phyloP scores from a whole-genome alignment of 2,329 filamentous ascomycete species.

The Diaporthe humulicola region DNA sequence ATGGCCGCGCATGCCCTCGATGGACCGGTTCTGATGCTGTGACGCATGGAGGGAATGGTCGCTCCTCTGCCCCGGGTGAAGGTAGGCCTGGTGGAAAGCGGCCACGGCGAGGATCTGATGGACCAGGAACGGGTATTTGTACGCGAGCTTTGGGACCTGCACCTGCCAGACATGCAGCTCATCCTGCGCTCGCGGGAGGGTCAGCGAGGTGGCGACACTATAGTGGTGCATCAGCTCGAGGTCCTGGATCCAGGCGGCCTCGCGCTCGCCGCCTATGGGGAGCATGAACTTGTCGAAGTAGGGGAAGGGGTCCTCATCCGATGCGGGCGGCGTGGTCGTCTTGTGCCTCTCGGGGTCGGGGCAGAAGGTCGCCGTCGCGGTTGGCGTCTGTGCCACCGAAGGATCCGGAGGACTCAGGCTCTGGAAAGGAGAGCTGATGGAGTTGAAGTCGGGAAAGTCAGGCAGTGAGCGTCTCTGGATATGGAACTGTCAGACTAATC shows the following conservation, averaged over 20 bases:
- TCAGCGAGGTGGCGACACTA: conserved; percentile 43
- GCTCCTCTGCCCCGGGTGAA: conserved; percentile 45
- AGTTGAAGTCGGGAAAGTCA: conserved; percentile 33
- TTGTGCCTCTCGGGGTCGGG: conserved; percentile 17
- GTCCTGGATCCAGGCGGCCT: conserved; percentile 50
- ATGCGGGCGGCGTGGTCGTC: conserved; percentile 9
- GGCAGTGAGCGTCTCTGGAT: conserved; percentile 34
- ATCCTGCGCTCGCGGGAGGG: conserved; percentile 48
- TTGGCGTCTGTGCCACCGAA: background rate
- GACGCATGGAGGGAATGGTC: conserved; percentile 47
- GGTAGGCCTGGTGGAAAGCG: conserved; percentile 48
- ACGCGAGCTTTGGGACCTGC: conserved; percentile 45
- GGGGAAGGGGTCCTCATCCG: conserved; percentile 26
- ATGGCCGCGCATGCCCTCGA: conserved; percentile 47
- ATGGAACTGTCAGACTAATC: conserved; percentile 21
- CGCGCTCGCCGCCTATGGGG: conserved; percentile 33
- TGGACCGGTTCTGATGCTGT: conserved; percentile 50
- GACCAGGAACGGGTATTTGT: conserved; percentile 47
- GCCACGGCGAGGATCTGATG: conserved; percentile 50
- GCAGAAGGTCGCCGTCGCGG: conserved; percentile 2
- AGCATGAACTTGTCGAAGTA: conserved; percentile 39
- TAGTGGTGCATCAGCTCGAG: conserved; percentile 53
- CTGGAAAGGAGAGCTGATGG: conserved; percentile 22
- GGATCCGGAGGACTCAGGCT: conserved; percentile 17
- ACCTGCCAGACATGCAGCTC: conserved; percentile 49